A percentile compares a stretch with the other conserved stretches of the same genome.
phyloP scores from a whole-genome alignment of 2,329 filamentous ascomycete genomes.

The Botrytis medusae region DNA sequence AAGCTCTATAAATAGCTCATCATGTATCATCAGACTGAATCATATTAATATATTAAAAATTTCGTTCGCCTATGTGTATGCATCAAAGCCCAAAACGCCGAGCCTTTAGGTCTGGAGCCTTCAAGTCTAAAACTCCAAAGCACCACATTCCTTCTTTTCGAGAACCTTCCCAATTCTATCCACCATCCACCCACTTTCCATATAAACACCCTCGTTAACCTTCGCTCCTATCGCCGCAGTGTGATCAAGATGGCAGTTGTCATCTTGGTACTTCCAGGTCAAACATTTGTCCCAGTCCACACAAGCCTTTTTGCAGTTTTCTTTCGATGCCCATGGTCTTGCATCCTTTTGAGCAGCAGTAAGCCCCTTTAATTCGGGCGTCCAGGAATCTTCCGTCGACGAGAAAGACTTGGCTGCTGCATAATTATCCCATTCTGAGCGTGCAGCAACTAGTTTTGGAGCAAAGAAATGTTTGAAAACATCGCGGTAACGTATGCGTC shows the following conservation, averaged over 20 bases:
- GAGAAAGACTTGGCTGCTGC: constrained; percentile 23
- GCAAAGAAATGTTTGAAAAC: constrained; percentile 21
- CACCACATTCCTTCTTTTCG: constrained; percentile 20
- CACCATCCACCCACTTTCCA: constrained; percentile 30
- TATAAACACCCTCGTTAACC: constrained; percentile 23
- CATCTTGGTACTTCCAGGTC: constrained; percentile 28
- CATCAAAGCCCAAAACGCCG: neutral
- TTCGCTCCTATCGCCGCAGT: constrained; percentile 23
- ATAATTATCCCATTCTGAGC: constrained; percentile 27
- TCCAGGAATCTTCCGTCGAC: neutral
- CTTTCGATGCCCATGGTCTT: constrained; percentile 24
- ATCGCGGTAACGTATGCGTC: constrained; percentile 23
- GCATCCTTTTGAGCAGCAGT: constrained; percentile 7
- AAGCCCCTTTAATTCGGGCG: neutral
- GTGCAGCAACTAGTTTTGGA: neutral
- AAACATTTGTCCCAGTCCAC: constrained; percentile 25
- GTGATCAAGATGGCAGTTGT: constrained; percentile 24
- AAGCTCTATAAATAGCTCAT: neutral
- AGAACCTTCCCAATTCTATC: constrained; percentile 25
- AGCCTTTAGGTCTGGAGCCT: neutral
- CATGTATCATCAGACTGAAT: neutral
- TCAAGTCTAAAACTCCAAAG: constrained; percentile 15
- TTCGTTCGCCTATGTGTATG: neutral
- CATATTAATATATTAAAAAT: neutral
- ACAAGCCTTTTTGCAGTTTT: constrained; percentile 25